A percentile compares a stretch with the other conserved stretches of the same genome.
Evolutionary conservation across 2,329 filamentous ascomycete species (phyloP).

Genomic region (Cytospora leucostoma): DNA sequence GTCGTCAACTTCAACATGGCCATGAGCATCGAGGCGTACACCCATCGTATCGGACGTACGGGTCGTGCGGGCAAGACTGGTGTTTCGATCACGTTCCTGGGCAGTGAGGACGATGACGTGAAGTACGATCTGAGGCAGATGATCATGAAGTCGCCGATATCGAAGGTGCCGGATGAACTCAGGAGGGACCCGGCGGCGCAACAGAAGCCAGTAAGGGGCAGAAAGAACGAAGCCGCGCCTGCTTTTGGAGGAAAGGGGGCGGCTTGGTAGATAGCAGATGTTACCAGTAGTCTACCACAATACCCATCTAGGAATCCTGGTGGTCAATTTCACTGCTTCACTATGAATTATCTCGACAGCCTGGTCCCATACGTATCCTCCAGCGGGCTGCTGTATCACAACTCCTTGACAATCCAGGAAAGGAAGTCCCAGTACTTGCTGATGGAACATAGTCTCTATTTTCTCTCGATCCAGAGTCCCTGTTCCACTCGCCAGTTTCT

Average conservation of each 20-base stretch:
- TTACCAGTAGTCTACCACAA: background rate
- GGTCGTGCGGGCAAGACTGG: slow-evolving; percentile 96
- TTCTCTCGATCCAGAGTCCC: background rate
- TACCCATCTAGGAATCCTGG: background rate
- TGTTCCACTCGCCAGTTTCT: background rate
- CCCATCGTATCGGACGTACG: slow-evolving; percentile 93
- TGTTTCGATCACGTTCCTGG: slow-evolving; percentile 94
- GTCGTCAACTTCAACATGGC: slow-evolving; percentile 99
- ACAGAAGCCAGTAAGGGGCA: slow-evolving; percentile 64
- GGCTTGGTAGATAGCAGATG: slow-evolving; percentile 9
- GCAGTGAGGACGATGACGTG: slow-evolving; percentile 84
- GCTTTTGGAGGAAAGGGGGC: slow-evolving; percentile 4
- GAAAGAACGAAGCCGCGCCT: slow-evolving; percentile 28
- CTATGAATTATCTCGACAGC: background rate
- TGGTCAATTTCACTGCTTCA: background rate
- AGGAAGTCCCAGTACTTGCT: background rate
- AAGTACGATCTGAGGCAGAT: slow-evolving; percentile 97
- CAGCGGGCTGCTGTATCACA: background rate
- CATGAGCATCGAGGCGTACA: slow-evolving; percentile 88
- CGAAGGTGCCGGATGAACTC: slow-evolving; percentile 87
- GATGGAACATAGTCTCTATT: background rate
- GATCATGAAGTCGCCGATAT: slow-evolving; percentile 85
- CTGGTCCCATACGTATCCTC: background rate
- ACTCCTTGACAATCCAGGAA: background rate
- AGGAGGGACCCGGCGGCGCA: slow-evolving; percentile 89